Evolutionary conservation across 257 asterid species (phyloP), one percentile per base, ranked within the genome.

Genomic region (Fraxinus excelsior): DNA sequence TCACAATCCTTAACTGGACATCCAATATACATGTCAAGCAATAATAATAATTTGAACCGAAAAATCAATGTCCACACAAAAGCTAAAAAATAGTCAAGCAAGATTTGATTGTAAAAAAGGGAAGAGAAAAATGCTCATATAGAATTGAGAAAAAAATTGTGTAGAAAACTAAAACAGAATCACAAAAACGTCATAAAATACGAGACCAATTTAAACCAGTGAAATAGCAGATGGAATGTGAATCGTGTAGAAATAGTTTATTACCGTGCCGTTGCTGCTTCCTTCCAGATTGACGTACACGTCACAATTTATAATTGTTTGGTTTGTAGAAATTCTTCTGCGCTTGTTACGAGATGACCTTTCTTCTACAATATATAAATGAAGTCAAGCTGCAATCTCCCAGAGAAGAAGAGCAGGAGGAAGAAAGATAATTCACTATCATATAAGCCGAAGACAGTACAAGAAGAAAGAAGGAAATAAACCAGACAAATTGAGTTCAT

Each of bases 251-350:
- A 64, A 83, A 51, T 64, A 62, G 56, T 26, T 23, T 42, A 37
- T 79, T 85, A 95, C 99, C 93, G 4, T 73, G 31, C 90, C 77
- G 70, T 85, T 91, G 85, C 86, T 80, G 70, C 85, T 71, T 80
- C 85, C 91, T 80, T 91, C 98, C 67, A 90, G 84, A 82, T 87
- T 96, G 67, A 91, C 87, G 75, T 80, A 88, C 70, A 75, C 76
- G 60, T 84, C 91, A 12, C 89, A 84, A 53, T 87, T 84, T 60
- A 84, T 82, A 66, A 85, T 72, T 80, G 91, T 76, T 73, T 79
- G 91, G 81, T 84, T 80, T n/a, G 91, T 5, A 60, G 84, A 71
- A 71, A 71, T 79, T 86, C 90, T 89, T 85, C 90, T 83, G 35
- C 92, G 93, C 88, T 83, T 90, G 80, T 76, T 74, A 78, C 86